phyloP scores from a whole-genome alignment of 1,284 basidiomycete genomes.

The Pterulicium gracile region DNA sequence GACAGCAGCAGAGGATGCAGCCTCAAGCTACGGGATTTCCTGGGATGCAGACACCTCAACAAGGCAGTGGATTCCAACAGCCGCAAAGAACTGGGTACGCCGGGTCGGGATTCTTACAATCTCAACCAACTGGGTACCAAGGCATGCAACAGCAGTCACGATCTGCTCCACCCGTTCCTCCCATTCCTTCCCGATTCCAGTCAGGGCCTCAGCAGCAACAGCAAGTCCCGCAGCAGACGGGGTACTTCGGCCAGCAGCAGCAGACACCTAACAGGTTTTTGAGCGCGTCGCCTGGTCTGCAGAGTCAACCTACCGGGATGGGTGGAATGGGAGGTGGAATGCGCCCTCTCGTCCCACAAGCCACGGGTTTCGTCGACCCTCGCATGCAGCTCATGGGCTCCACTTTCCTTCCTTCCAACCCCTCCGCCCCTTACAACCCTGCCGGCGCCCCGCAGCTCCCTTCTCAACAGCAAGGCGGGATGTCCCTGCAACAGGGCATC shows the following conservation, averaged over 20 bases:
- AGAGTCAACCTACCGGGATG: conserved; percentile 51
- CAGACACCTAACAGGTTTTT: conserved; percentile 35
- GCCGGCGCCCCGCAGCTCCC: conserved; percentile 62
- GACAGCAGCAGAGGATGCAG: conserved; percentile 9
- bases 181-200: conserved; percentile 15
- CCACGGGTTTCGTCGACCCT: conserved; percentile 80
- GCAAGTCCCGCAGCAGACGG: conserved; percentile 18
- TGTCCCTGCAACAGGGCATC: conserved; percentile 64
- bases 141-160: conserved; percentile 4
- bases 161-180: conserved; percentile 7
- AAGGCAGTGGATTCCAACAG: conserved; percentile 11
- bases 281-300: conserved; percentile 35
- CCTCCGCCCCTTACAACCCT: conserved; percentile 47
- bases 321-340: conserved; percentile 26
- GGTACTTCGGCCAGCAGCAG: conserved; percentile 24
- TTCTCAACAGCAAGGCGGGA: conserved; percentile 41
- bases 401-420: conserved; percentile 76
- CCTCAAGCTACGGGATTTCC: conserved; percentile 11
- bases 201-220: conserved; percentile 46
- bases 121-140: conserved; percentile 27
- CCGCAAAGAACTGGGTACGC: conserved; percentile 1
- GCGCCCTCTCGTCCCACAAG: conserved; percentile 61
- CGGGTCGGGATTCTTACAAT: conserved; percentile 12
- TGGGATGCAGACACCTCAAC: conserved; percentile 8
- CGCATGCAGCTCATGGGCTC: conserved; percentile 76